Evolutionary conservation across 148 eudicot species (phyloP).

Genomic region (Silene latifolia): DNA sequence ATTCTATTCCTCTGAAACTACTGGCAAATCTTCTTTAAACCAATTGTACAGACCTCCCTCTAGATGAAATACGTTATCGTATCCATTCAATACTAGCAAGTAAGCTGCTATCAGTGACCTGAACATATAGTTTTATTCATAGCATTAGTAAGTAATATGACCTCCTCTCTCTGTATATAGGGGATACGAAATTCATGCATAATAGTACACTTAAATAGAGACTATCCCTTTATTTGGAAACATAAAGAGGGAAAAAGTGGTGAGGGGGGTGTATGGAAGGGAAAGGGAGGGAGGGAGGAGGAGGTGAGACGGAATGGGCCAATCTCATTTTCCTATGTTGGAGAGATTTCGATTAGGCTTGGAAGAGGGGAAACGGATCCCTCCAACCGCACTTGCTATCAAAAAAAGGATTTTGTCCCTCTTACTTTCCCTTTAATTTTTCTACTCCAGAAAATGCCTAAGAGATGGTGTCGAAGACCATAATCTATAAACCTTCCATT

Average conservation of each 20-base stretch:
- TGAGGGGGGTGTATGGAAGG: not conserved
- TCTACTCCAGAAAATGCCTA: too few relatives aligned
- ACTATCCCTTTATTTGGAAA: not conserved
- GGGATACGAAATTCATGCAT: not conserved
- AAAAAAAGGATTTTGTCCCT: too few relatives aligned
- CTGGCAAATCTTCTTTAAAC: slow-evolving; percentile 76
- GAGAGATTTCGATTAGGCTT: too few relatives aligned
- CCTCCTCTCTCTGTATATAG: not conserved
- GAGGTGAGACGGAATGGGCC: not conserved
- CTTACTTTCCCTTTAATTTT: too few relatives aligned
- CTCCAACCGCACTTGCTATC: too few relatives aligned
- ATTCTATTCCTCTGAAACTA: slow-evolving; percentile 48
- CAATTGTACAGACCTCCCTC: slow-evolving; percentile 90
- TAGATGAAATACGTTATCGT: slow-evolving; percentile 78
- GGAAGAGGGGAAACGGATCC: too few relatives aligned
- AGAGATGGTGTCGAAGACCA: not conserved
- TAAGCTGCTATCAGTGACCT: slow-evolving; percentile 99
- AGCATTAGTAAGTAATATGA: not conserved
- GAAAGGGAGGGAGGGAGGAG: not conserved
- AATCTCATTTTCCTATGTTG: too few relatives aligned
- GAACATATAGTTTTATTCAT: slow-evolving; percentile 23
- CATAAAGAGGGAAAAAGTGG: too few relatives aligned
- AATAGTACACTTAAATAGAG: not conserved
- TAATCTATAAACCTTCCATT: not conserved
- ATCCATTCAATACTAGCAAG: slow-evolving; percentile 89